phyloP scores from a whole-genome alignment of 768 basidiomycete species.

The Boletus sensibilis region DNA sequence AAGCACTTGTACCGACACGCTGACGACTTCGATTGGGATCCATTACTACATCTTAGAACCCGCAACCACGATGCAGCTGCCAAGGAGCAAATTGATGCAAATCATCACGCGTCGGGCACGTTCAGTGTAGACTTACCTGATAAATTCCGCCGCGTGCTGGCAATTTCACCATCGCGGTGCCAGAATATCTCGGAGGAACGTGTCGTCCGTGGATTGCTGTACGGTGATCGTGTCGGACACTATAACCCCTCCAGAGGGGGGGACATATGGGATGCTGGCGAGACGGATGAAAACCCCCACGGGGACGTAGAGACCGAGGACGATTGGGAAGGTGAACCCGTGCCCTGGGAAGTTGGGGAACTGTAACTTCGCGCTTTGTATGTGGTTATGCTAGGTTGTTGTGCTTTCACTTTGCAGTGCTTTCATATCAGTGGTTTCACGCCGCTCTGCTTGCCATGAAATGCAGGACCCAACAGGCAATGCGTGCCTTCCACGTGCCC shows the following conservation, averaged over 20 bases:
- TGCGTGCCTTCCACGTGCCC: slow-evolving; percentile 30
- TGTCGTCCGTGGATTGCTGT: slow-evolving; percentile 59
- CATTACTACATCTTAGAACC: slow-evolving; percentile 27
- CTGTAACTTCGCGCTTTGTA: slow-evolving; percentile 43
- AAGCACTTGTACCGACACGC: slow-evolving; percentile 10
- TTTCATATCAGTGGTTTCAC: slow-evolving; percentile 33
- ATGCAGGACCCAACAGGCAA: slow-evolving; percentile 21
- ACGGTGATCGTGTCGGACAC: slow-evolving; percentile 51
- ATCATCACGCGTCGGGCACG: slow-evolving; percentile 36
- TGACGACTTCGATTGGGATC: slow-evolving; percentile 30
- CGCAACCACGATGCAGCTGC: slow-evolving; percentile 22
- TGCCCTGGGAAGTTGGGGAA: slow-evolving; percentile 81
- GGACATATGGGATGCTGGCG: slow-evolving; percentile 76
- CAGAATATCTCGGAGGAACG: slow-evolving; percentile 47
- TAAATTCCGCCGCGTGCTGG: slow-evolving; percentile 61
- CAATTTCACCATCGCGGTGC: slow-evolving; percentile 49
- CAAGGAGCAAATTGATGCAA: slow-evolving; percentile 20
- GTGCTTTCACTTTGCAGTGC: slow-evolving; percentile 32
- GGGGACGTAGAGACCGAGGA: slow-evolving; percentile 53
- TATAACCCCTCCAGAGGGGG: slow-evolving; percentile 68
- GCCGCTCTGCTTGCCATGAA: slow-evolving; percentile 24
- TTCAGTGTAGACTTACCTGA: slow-evolving; percentile 65
- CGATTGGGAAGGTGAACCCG: slow-evolving; percentile 77
- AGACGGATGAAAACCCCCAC: slow-evolving; percentile 43
- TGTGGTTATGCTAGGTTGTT: slow-evolving; percentile 29